Conservation (phyloP, 805 yeast genomes). For the Sugiyamaella marilandica region DNA sequence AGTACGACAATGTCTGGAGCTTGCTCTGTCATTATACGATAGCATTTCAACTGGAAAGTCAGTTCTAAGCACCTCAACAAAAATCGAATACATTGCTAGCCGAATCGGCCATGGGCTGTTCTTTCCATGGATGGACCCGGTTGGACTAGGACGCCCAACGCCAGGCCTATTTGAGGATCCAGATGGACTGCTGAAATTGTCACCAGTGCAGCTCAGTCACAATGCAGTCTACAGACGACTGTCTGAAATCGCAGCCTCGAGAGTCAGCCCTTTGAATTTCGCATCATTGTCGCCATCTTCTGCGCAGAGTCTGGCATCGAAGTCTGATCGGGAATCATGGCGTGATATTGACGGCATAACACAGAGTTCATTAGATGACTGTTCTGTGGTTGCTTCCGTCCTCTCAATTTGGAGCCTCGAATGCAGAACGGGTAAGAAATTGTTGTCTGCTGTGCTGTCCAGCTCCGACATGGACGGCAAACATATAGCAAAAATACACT, state of each 20-base stretch:
- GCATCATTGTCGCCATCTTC: constrained; percentile 1
- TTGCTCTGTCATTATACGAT: not conserved
- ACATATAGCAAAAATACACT: constrained; percentile 40
- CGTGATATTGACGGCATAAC: constrained; percentile 8
- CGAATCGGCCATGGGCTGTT: constrained; percentile 32
- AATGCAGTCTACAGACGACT: not conserved
- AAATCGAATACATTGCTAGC: constrained; percentile 32
- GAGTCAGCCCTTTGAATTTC: no score
- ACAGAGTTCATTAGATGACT: constrained; percentile 44
- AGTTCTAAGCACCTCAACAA: constrained; percentile 1
- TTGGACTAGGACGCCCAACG: not conserved
- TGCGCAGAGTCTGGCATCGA: constrained; percentile 23
- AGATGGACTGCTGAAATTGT: constrained; percentile 18
- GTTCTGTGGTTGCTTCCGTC: constrained; percentile 71
- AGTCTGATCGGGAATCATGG: constrained; percentile 11
- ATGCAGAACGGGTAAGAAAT: constrained; percentile 15
- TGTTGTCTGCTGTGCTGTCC: constrained; percentile 23
- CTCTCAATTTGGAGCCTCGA: constrained; percentile 42
- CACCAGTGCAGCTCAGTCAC: constrained; percentile 13
- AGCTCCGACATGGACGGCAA: constrained; percentile 23
- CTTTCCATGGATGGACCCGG: constrained; percentile 21
- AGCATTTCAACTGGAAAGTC: not conserved
- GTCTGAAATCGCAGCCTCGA: not conserved
- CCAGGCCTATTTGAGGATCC: constrained; percentile 15
- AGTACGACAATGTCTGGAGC: not conserved